Conservation (phyloP, 768 basidiomycete genomes). For the Hericium rajendrae region DNA sequence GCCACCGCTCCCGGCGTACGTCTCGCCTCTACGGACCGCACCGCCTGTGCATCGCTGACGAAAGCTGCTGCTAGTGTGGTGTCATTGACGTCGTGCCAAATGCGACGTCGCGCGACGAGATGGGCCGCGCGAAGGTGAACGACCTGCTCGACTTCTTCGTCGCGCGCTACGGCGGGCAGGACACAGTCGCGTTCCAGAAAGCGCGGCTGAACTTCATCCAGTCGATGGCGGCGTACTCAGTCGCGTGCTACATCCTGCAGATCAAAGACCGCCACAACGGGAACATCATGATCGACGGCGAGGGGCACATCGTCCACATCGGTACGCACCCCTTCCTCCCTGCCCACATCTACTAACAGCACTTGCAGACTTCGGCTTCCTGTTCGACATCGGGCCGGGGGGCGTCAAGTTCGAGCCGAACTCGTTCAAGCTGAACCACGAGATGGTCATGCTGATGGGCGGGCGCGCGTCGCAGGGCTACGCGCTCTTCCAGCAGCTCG, state of each 20-base stretch:
- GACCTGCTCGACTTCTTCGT: conserved; percentile 92
- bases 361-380: conserved; percentile 80
- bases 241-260: conserved; percentile 95
- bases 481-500: conserved; percentile 85
- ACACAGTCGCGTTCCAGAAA: conserved; percentile 82
- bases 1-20: conserved; percentile 92
- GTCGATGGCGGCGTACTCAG: conserved; percentile 98
- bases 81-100: conserved; percentile 98
- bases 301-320: conserved; percentile 94
- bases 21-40: background rate
- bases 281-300: conserved; percentile 99
- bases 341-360: background rate
- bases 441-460: conserved; percentile 98
- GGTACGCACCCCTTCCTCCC: conserved; percentile 27
- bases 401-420: conserved; percentile 98
- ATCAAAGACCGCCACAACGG: conserved; percentile 99
- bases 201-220: conserved; percentile 96
- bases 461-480: conserved; percentile 92
- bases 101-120: conserved; percentile 95
- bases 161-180: conserved; percentile 84
- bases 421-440: conserved; percentile 97
- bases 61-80: conserved; percentile 58
- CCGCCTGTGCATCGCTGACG: background rate
- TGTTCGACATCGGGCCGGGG: conserved; percentile 67
- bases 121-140: conserved; percentile 98